Conservation (phyloP, 768 basidiomycete genomes). For the Thelephora ganbajun region DNA sequence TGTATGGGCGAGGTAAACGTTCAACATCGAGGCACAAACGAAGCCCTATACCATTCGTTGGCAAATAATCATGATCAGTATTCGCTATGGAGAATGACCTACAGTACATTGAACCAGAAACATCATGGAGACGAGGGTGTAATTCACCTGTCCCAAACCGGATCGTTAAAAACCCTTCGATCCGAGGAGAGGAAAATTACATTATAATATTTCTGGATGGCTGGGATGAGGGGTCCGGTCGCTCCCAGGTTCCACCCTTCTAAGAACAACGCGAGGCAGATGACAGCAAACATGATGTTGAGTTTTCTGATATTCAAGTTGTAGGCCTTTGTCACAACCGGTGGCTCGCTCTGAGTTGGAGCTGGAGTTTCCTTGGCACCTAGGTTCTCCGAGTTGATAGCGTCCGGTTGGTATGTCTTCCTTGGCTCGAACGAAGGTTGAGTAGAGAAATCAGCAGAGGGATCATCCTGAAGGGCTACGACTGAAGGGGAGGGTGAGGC, state of each 20-base stretch:
- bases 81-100: neutral
- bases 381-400: no score
- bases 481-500: no score
- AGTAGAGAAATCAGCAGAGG: no score
- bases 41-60: slow-evolving; percentile 1
- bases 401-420: no score
- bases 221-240: slow-evolving; percentile 7
- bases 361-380: no score
- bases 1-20: neutral
- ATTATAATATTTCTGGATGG: slow-evolving; percentile 7
- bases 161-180: neutral
- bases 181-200: slow-evolving; percentile 1
- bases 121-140: slow-evolving; percentile 8
- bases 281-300: no score
- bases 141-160: slow-evolving; percentile 4
- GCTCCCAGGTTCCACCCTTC: slow-evolving; percentile 9
- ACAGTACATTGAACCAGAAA: slow-evolving; percentile 5
- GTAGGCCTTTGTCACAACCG: no score
- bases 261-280: slow-evolving; percentile 2
- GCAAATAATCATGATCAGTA: neutral
- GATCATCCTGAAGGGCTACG: no score
- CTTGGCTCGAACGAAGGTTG: no score
- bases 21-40: neutral
- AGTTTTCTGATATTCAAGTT: no score
- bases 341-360: no score